Base-by-base conservation (phyloP, 257 asterid genomes). In the Apocynum venetum region DNA sequence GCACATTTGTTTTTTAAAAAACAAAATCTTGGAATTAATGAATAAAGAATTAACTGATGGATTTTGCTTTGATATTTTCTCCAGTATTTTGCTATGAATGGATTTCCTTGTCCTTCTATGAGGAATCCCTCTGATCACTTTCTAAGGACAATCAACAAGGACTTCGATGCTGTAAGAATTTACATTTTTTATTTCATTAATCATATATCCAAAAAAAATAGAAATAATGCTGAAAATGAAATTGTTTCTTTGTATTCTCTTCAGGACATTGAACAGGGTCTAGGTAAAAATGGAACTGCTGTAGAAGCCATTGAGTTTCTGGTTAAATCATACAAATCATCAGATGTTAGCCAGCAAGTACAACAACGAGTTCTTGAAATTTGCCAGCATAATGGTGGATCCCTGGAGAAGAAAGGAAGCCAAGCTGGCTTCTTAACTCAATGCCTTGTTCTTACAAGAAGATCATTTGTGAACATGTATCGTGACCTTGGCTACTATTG, bases 51-150 rank as follows among this genome's bases (percentile, higher is more conserved):
- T 8, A 25, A 25, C 31, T 69, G 56, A 40, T 43, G 73, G 44
- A 15, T n/a, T 19, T 1, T 43, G 10, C 38, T 46, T 10, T 17
- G 57, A 3, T 44, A 8, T 69, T 69, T 17, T 6, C 15, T 17
- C 13, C 84, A 90, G 96, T 85, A 84, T 76, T 90, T 90, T 73
- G 83, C 83, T 61, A 51, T 74, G 25, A 85, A 83, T 87, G 90
- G 93, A 70, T 87, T 87, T 69, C 88, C 88, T 7, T 87, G 93
- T 49, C 93, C 96, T 48, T 12, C 82, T 59, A 75, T 88, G 88
- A 84, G 88, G 85, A 90, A 86, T 56, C 93, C 91, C 20, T 82
- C 96, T 8, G 93, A 90, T 73, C 96, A 90, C 80, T 90, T 74
- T 79, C 91, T 90, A 38, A 80, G 84, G 52, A 88, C 89, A n/a